Conservation (phyloP, 257 asterid species). For the Solanum paucissectum region DNA sequence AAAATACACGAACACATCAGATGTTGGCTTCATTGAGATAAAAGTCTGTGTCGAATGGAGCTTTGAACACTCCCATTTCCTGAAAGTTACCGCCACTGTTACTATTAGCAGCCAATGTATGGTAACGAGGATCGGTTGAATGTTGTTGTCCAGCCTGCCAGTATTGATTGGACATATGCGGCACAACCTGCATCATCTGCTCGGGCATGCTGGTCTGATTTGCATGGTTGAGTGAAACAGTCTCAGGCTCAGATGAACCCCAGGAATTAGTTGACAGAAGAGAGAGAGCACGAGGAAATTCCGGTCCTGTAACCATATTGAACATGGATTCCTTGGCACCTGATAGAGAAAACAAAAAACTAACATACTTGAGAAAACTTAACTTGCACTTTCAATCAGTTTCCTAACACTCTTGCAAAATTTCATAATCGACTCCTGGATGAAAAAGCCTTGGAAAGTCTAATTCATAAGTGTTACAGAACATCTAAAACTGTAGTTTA, state of each 20-base stretch:
- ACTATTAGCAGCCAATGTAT: conserved; percentile 15
- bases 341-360: conserved; percentile 4
- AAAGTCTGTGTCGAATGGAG: conserved; percentile 36
- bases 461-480: neutral
- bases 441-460: neutral
- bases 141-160: conserved; percentile 49
- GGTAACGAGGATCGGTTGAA: conserved; percentile 15
- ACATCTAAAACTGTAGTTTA: neutral
- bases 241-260: conserved; percentile 44
- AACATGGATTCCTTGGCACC: conserved; percentile 52
- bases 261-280: conserved; percentile 85
- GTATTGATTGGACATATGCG: conserved; percentile 42
- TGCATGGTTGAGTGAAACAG: conserved; percentile 23
- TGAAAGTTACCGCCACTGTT: conserved; percentile 20
- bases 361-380: neutral
- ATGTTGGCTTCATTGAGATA: conserved; percentile 20
- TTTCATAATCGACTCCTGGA: neutral
- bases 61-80: conserved; percentile 34
- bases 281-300: conserved; percentile 82
- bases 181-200: conserved; percentile 31
- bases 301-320: conserved; percentile 35
- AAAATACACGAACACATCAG: neutral
- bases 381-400: neutral
- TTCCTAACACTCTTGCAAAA: neutral
- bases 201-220: conserved; percentile 15